Conservation (phyloP, 2,329 filamentous ascomycete species). For the Sarocladiaceae sp. region DNA sequence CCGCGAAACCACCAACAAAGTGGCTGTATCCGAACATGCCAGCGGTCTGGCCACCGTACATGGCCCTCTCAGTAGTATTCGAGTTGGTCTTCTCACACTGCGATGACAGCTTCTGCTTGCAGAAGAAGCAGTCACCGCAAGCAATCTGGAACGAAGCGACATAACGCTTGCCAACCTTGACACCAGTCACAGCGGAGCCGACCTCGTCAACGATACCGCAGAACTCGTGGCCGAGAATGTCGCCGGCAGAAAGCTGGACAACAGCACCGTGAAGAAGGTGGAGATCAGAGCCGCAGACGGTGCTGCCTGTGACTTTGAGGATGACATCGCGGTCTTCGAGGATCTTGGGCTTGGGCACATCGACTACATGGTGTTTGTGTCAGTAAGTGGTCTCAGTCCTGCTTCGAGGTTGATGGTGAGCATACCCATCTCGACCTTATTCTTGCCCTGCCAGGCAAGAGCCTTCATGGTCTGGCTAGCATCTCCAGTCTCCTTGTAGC, state of each 20-base stretch:
- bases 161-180: slow-evolving; percentile 62
- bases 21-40: slow-evolving; percentile 73
- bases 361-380: slow-evolving; percentile 32
- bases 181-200: slow-evolving; percentile 42
- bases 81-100: slow-evolving; percentile 78
- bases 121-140: slow-evolving; percentile 68
- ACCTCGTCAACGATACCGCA: slow-evolving; percentile 52
- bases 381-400: not conserved
- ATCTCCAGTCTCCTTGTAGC: slow-evolving; percentile 47
- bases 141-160: slow-evolving; percentile 88
- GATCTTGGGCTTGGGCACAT: slow-evolving; percentile 66
- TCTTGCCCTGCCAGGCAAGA: slow-evolving; percentile 77
- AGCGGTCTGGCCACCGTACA: slow-evolving; percentile 76
- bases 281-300: slow-evolving; percentile 55
- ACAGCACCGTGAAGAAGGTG: slow-evolving; percentile 54
- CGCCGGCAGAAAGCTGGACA: slow-evolving; percentile 56
- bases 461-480: slow-evolving; percentile 69
- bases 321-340: slow-evolving; percentile 75
- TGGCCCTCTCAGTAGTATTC: slow-evolving; percentile 64
- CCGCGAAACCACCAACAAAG: slow-evolving; percentile 82
- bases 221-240: slow-evolving; percentile 64
- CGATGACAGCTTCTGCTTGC: slow-evolving; percentile 71
- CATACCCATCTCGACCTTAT: slow-evolving; percentile 64
- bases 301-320: slow-evolving; percentile 66
- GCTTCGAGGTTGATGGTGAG: no score